These are phyloP conservation scores for Apiotrichum veenhuisii DNA, from an alignment of 1,284 basidiomycete species.

Conservation along the genomic window DNA sequence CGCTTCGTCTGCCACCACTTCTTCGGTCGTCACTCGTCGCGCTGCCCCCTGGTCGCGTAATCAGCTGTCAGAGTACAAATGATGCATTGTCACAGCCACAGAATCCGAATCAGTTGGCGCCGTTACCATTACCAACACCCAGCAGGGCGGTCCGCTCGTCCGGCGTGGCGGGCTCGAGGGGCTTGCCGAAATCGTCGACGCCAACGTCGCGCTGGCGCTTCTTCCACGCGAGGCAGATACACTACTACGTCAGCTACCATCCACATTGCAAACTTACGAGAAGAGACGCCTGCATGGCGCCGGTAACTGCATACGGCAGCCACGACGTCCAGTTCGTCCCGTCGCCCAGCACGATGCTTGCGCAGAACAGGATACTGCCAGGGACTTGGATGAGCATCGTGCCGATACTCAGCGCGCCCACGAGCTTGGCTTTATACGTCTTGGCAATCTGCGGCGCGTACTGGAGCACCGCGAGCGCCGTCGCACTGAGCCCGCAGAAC, in stretches of 20 bases:
- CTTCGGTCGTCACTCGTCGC: too few species aligned
- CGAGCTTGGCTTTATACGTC: constrained; percentile 73
- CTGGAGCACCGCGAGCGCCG: constrained; percentile 72
- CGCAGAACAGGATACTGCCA: constrained; percentile 81
- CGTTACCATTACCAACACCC: not conserved
- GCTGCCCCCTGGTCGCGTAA: too few species aligned
- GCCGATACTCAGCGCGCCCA: constrained; percentile 85
- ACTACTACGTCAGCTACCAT: constrained; percentile 23
- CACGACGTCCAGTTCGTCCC: constrained; percentile 86
- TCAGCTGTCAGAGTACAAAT: too few species aligned
- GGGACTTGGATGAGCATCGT: constrained; percentile 94
- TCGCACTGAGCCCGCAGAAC: constrained; percentile 79
- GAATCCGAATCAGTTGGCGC: not conserved
- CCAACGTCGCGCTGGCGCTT: constrained; percentile 66
- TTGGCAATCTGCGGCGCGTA: constrained; percentile 82
- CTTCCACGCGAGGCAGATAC: constrained; percentile 78
- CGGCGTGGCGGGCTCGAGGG: constrained; percentile 46
- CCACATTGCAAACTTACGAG: constrained; percentile 51
- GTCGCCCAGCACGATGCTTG: constrained; percentile 71
- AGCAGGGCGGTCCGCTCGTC: constrained; percentile 7
- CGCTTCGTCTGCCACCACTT: too few species aligned
- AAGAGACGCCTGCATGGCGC: constrained; percentile 76
- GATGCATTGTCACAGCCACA: too few species aligned
- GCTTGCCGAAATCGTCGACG: constrained; percentile 89
- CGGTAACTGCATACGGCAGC: constrained; percentile 80